Evolutionary conservation across 1,139 yeast genomes (phyloP).

Genomic region (Sugiyamaella pinicola): DNA sequence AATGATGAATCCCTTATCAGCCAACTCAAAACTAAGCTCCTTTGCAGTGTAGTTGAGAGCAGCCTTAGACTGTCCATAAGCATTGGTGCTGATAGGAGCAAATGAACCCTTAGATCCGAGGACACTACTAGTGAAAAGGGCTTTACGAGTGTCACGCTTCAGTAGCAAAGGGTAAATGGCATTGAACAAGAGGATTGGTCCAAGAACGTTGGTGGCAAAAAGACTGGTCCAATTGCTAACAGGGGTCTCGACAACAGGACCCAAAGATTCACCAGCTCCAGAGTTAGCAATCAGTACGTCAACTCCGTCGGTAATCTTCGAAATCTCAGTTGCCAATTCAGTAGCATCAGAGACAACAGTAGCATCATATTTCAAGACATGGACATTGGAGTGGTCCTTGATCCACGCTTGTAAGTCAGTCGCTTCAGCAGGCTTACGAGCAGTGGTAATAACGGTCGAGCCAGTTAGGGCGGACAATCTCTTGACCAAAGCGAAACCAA

Average conservation of each 20-base stretch:
- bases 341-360: constrained; percentile 12
- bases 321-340: constrained; percentile 32
- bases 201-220: constrained; percentile 24
- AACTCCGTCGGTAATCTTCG: constrained; percentile 17
- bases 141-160: constrained; percentile 29
- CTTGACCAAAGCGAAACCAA: constrained; percentile 21
- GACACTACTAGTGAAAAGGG: constrained; percentile 33
- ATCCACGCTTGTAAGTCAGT: constrained; percentile 15
- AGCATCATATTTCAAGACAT: constrained; percentile 20
- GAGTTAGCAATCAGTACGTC: constrained; percentile 23
- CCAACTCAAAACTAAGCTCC: constrained; percentile 27
- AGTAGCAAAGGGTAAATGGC: constrained; percentile 11
- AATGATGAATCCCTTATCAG: constrained; percentile 35
- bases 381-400: constrained; percentile 17
- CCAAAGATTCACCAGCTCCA: constrained; percentile 14
- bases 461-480: constrained; percentile 2
- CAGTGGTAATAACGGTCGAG: constrained; percentile 20
- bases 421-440: constrained; percentile 16
- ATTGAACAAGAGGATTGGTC: constrained; percentile 14
- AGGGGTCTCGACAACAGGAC: constrained; percentile 13
- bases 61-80: constrained; percentile 24
- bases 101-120: constrained; percentile 36
- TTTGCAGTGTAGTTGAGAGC: constrained; percentile 21
- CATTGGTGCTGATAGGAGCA: constrained; percentile 22
- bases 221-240: constrained; percentile 1